Evolutionary conservation across 352 stramenopile species (phyloP).

Genomic region (Globisporangium spinosum): DNA sequence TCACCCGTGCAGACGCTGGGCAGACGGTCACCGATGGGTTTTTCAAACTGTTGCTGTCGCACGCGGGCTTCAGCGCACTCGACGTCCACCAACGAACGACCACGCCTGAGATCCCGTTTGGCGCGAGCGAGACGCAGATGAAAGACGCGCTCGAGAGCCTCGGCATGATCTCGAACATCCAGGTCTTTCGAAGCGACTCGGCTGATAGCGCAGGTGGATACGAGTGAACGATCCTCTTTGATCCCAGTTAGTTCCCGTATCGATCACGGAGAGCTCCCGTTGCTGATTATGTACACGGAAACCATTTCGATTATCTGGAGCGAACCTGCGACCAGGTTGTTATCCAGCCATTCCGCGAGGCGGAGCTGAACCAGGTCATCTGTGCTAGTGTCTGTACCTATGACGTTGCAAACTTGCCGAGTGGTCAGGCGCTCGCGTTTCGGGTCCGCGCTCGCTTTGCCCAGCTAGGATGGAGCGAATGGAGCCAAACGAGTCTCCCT

Average conservation of each 20-base stretch:
- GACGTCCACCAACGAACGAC: conserved; percentile 38
- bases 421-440: conserved; percentile 36
- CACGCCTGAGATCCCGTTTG: conserved; percentile 66
- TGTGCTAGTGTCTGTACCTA: conserved; percentile 28
- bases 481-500: conserved; percentile 40
- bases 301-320: conserved; percentile 46
- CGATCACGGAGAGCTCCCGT: conserved; percentile 35
- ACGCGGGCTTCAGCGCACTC: conserved; percentile 33
- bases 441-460: conserved; percentile 46
- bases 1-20: conserved; percentile 44
- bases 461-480: conserved; percentile 40
- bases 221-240: conserved; percentile 60
- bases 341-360: conserved; percentile 37
- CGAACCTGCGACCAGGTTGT: conserved; percentile 44
- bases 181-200: conserved; percentile 40
- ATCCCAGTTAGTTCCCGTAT: conserved; percentile 15
- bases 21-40: conserved; percentile 46
- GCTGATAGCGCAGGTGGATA: conserved; percentile 23
- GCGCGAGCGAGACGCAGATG: conserved; percentile 56
- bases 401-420: conserved; percentile 20
- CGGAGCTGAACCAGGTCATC: conserved; percentile 19
- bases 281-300: conserved; percentile 51
- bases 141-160: conserved; percentile 72
- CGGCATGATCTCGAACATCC: conserved; percentile 54
- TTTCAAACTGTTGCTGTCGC: conserved; percentile 47